Conservation (phyloP, 441 rosid species). For the Gossypium laxum region DNA sequence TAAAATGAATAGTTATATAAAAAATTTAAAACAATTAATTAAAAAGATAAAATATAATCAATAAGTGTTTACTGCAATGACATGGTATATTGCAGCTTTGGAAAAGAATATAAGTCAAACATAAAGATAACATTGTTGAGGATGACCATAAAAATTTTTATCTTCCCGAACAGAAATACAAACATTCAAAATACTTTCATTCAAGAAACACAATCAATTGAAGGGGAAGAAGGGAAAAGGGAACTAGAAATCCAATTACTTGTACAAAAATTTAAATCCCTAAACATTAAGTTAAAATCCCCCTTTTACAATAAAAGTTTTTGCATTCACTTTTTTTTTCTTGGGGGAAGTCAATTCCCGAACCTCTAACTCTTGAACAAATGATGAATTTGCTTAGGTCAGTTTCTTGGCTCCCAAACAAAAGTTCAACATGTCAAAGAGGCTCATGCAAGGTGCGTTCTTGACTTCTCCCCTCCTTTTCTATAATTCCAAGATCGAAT, state of each 20-base stretch:
- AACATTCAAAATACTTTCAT: no score
- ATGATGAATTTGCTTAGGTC: not conserved
- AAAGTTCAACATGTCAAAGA: constrained; percentile 14
- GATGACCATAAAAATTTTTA: no score
- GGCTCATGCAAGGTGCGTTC: constrained; percentile 71
- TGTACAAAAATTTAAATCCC: constrained; percentile 17
- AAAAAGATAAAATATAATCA: no score
- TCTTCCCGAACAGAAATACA: no score
- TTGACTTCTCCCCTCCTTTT: constrained; percentile 54
- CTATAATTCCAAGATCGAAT: constrained; percentile 14
- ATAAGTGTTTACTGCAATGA: no score
- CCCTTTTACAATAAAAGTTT: not conserved
- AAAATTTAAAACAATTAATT: no score
- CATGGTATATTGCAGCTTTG: no score
- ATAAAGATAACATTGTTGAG: no score
- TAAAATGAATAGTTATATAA: no score
- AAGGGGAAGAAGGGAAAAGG: constrained; percentile 14
- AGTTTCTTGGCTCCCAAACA: constrained; percentile 1
- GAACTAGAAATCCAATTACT: constrained; percentile 1
- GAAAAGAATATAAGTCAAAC: no score
- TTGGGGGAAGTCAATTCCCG: constrained; percentile 76
- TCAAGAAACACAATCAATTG: constrained; percentile 12
- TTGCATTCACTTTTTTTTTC: not conserved
- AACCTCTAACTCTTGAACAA: constrained; percentile 43
- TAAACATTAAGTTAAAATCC: not conserved